Evolutionary conservation across 768 basidiomycete genomes (phyloP).

Genomic region (Austroboletus eburneus): DNA sequence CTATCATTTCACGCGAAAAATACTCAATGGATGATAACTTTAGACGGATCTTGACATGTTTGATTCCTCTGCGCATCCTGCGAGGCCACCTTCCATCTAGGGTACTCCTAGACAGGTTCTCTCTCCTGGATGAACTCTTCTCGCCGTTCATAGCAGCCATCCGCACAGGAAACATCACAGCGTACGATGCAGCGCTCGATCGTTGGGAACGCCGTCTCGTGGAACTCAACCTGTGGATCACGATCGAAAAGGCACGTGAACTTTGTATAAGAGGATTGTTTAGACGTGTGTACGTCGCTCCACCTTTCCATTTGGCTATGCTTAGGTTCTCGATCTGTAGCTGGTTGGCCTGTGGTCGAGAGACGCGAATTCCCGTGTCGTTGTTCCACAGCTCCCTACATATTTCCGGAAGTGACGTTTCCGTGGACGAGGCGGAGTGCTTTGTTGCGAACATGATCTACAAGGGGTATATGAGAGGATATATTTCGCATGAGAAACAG

Average conservation of each 20-base stretch:
- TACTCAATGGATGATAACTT: neutral
- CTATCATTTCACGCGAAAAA: neutral
- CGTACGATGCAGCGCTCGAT: constrained; percentile 79
- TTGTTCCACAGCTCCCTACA: constrained; percentile 76
- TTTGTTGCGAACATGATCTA: constrained; percentile 94
- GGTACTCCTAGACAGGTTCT: constrained; percentile 68
- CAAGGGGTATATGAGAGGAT: constrained; percentile 89
- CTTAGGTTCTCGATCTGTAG: constrained; percentile 36
- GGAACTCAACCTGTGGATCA: constrained; percentile 83
- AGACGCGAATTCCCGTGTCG: constrained; percentile 73
- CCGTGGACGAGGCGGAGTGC: constrained; percentile 85
- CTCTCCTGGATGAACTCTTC: constrained; percentile 68
- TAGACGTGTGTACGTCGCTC: constrained; percentile 58
- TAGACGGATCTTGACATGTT: constrained; percentile 87
- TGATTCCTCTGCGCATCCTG: constrained; percentile 85
- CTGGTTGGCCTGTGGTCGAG: constrained; percentile 74
- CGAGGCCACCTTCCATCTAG: constrained; percentile 81
- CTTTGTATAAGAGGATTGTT: constrained; percentile 82
- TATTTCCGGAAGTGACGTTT: constrained; percentile 66
- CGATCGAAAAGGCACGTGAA: constrained; percentile 85
- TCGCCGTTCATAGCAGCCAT: constrained; percentile 79
- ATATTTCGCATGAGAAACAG: constrained; percentile 94
- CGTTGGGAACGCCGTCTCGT: constrained; percentile 68
- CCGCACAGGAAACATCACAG: constrained; percentile 65
- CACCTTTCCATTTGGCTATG: neutral